These are phyloP conservation scores for Kitagawia praeruptora DNA, from an alignment of 129 eudicot species.

Conservation along the genomic window DNA sequence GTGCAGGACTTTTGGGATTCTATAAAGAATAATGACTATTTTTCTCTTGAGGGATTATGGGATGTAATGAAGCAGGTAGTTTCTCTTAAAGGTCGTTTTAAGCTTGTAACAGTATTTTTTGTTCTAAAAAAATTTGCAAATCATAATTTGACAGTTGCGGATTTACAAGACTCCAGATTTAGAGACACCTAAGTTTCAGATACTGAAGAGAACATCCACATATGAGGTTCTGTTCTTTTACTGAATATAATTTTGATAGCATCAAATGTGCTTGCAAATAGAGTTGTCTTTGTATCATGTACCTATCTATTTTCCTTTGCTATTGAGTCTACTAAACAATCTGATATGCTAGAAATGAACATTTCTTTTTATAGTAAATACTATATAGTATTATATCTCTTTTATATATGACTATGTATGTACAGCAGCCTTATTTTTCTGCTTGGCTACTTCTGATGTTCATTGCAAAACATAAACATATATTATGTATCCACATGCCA, in stretches of 20 bases:
- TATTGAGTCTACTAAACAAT: not conserved
- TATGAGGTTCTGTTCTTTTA: slow-evolving; percentile 58
- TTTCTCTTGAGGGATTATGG: slow-evolving; percentile 68
- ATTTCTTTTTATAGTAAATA: not conserved
- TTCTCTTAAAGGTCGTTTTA: not conserved
- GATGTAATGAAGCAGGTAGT: slow-evolving; percentile 81
- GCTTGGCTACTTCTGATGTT: not conserved
- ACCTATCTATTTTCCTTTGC: not conserved
- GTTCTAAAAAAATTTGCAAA: not conserved
- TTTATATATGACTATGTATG: not conserved
- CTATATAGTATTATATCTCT: not conserved
- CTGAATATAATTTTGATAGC: not conserved
- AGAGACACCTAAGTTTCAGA: slow-evolving; percentile 82
- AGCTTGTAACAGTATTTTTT: not conserved
- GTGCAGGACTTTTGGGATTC: slow-evolving; percentile 95
- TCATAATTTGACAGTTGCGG: slow-evolving; percentile 42
- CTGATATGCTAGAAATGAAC: not conserved
- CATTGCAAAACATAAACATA: not conserved
- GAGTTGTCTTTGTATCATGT: not conserved
- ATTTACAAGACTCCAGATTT: slow-evolving; percentile 87
- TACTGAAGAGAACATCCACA: slow-evolving; percentile 67
- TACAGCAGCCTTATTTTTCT: not conserved
- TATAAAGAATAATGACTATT: slow-evolving; percentile 58
- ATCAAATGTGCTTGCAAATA: not conserved
- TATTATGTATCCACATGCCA: not conserved